These are phyloP conservation scores for Aspergillus transmontanensis DNA, from an alignment of 2,329 filamentous ascomycete species.

Conservation along the genomic window DNA sequence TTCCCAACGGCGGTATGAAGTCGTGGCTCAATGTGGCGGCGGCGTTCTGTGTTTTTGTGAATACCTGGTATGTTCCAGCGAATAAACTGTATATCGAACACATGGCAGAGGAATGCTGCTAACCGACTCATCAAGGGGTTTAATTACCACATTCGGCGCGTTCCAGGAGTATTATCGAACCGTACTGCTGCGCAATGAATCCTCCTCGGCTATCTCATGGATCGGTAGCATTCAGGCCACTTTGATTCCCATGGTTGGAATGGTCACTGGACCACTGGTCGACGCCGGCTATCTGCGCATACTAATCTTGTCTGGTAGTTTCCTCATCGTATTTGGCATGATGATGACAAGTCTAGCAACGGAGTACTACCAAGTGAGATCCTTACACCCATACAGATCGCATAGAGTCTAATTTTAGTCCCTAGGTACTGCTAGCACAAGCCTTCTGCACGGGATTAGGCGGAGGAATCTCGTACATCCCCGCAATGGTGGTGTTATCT, in stretches of 20 bases:
- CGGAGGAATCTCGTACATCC: conserved; percentile 36
- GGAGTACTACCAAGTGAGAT: conserved; percentile 31
- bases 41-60: conserved; percentile 36
- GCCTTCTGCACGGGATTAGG: conserved; percentile 37
- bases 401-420: not conserved
- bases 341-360: conserved; percentile 35
- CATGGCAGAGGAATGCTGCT: not conserved
- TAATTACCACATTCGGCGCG: conserved; percentile 51
- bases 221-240: conserved; percentile 52
- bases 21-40: conserved; percentile 34
- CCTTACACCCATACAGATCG: not conserved
- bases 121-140: conserved; percentile 30
- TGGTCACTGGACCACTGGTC: conserved; percentile 53
- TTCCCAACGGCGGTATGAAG: conserved; percentile 29
- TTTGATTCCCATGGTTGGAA: conserved; percentile 49
- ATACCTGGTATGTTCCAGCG: conserved; percentile 31
- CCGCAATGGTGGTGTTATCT: conserved; percentile 33
- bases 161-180: conserved; percentile 54
- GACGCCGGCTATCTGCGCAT: conserved; percentile 49
- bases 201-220: conserved; percentile 51
- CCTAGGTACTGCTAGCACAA: conserved; percentile 51
- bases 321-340: conserved; percentile 38
- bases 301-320: conserved; percentile 44
- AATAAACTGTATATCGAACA: not conserved
- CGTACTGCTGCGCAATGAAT: conserved; percentile 34